phyloP scores from a whole-genome alignment of 1,284 basidiomycete genomes.

The Puccinia horiana region DNA sequence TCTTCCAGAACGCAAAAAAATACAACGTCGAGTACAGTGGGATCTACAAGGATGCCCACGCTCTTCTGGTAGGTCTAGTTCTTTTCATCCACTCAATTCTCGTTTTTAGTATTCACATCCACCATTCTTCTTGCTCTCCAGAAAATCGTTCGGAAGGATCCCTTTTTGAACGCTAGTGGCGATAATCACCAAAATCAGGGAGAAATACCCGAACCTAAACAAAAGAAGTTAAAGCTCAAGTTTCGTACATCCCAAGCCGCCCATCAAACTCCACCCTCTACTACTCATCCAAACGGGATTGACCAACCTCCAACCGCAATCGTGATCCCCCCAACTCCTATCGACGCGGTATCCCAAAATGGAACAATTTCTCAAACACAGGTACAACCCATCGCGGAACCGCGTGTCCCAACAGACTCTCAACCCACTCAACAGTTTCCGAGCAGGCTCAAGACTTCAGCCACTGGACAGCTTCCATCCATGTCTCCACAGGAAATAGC shows the following conservation, averaged over 20 bases:
- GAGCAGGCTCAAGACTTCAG: not conserved
- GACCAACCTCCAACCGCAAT: not conserved
- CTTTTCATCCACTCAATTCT: not conserved
- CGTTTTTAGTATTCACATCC: not conserved
- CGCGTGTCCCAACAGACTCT: not conserved
- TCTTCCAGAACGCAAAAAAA: conserved; percentile 54
- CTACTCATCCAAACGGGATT: not conserved
- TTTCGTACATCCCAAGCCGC: conserved; percentile 4
- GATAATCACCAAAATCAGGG: not conserved
- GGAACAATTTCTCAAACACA: not conserved
- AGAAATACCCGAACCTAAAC: conserved; percentile 15
- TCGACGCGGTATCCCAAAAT: not conserved
- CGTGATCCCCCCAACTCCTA: not conserved
- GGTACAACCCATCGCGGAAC: not conserved
- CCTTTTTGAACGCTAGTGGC: not conserved
- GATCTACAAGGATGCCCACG: conserved; percentile 54
- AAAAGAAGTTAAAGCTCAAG: conserved; percentile 40
- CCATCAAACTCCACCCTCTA: not conserved
- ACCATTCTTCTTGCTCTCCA: not conserved
- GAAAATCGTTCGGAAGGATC: conserved; percentile 10
- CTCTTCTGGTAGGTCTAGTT: conserved; percentile 51
- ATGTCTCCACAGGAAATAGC: conserved; percentile 8
- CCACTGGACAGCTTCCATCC: not conserved
- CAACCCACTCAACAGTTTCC: not conserved
- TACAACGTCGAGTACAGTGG: conserved; percentile 53